A percentile compares a stretch with the other conserved stretches of the same genome.
These are phyloP conservation scores for Linum trigynum DNA, from an alignment of 345 rosid species.

Conservation along the genomic window DNA sequence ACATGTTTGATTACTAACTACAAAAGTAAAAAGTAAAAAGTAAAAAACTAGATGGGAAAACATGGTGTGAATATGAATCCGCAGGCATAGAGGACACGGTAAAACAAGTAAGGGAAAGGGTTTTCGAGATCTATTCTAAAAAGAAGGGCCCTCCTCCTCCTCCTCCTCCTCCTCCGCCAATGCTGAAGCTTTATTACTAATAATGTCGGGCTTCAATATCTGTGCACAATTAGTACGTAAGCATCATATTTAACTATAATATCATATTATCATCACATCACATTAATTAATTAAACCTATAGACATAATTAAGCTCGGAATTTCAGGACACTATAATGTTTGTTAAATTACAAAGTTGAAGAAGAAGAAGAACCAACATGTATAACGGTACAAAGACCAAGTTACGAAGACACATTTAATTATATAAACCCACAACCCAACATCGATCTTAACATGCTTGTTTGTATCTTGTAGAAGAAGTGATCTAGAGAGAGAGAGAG, in stretches of 20 bases:
- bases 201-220: slow-evolving; percentile 15
- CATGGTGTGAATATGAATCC: background rate
- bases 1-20: too few relatives aligned
- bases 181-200: slow-evolving; percentile 22
- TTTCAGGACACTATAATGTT: slow-evolving; percentile 14
- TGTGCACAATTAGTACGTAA: background rate
- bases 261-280: too few relatives aligned
- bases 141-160: slow-evolving; percentile 29
- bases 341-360: background rate
- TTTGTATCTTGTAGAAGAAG: background rate
- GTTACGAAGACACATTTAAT: too few relatives aligned
- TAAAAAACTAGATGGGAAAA: too few relatives aligned
- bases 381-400: too few relatives aligned
- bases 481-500: slow-evolving; percentile 11
- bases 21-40: too few relatives aligned
- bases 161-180: background rate
- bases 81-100: slow-evolving; percentile 2
- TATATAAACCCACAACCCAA: too few relatives aligned
- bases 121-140: slow-evolving; percentile 31
- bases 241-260: background rate
- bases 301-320: slow-evolving; percentile 26
- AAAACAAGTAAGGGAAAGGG: slow-evolving; percentile 2
- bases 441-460: too few relatives aligned
- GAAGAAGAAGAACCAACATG: background rate
- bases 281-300: background rate